These are phyloP conservation scores for Hypsizygus ulmarius DNA, from an alignment of 1,284 basidiomycete species.

Conservation along the genomic window DNA sequence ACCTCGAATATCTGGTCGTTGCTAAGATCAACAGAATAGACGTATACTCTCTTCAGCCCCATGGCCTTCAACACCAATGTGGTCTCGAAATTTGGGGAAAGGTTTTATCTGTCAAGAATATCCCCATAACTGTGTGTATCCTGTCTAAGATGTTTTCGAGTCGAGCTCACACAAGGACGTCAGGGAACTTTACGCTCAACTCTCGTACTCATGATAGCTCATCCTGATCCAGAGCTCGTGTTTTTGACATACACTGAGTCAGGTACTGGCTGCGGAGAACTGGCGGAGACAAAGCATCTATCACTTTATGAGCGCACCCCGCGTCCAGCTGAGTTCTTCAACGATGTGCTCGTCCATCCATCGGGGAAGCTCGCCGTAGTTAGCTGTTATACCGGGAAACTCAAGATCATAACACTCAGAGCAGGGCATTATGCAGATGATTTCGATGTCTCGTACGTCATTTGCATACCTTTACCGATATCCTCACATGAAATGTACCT, in stretches of 20 bases:
- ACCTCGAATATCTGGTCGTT: slow-evolving; percentile 62
- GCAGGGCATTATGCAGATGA: slow-evolving; percentile 51
- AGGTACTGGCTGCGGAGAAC: slow-evolving; percentile 32
- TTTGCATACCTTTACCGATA: not conserved
- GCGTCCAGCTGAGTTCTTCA: slow-evolving; percentile 65
- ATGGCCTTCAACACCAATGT: slow-evolving; percentile 57
- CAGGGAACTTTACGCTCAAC: slow-evolving; percentile 48
- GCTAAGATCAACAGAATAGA: slow-evolving; percentile 63
- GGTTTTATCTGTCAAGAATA: slow-evolving; percentile 50
- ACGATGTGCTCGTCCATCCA: slow-evolving; percentile 59
- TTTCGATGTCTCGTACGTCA: slow-evolving; percentile 64
- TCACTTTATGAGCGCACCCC: slow-evolving; percentile 54
- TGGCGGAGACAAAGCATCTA: slow-evolving; percentile 42
- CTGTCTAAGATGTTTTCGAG: not conserved
- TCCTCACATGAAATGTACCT: not conserved
- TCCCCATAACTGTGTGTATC: slow-evolving; percentile 50
- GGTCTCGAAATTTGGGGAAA: slow-evolving; percentile 64
- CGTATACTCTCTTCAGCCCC: slow-evolving; percentile 57
- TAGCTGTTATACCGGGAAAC: slow-evolving; percentile 64
- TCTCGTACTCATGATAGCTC: slow-evolving; percentile 64
- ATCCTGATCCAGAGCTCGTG: slow-evolving; percentile 68
- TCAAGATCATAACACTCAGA: slow-evolving; percentile 58
- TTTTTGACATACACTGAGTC: slow-evolving; percentile 50
- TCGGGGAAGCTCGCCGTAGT: slow-evolving; percentile 59
- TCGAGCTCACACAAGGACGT: slow-evolving; percentile 8